Conservation (phyloP, 2,329 filamentous ascomycete species). For the Aspergillus fijiensis region DNA sequence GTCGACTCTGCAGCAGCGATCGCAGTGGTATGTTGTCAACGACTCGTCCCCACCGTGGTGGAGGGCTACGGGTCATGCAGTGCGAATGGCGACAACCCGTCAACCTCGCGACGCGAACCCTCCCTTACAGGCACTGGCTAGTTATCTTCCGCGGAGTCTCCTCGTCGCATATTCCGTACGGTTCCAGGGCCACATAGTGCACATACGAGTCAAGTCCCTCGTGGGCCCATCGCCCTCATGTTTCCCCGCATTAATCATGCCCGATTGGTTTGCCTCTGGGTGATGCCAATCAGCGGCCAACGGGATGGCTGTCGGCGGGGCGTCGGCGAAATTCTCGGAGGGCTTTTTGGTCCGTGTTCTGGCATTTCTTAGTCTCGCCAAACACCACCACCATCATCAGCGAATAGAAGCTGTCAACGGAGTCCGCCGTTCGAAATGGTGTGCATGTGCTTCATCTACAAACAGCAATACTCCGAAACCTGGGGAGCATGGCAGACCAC, state of each 20-base stretch:
- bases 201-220: not conserved
- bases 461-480: not conserved
- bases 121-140: not conserved
- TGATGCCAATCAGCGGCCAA: conserved; percentile 3
- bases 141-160: not conserved
- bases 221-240: not conserved
- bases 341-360: not conserved
- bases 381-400: not conserved
- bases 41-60: not conserved
- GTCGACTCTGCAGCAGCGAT: not conserved
- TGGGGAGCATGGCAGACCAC: not conserved
- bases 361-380: not conserved
- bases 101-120: not conserved
- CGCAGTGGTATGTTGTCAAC: not conserved
- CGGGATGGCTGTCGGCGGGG: conserved; percentile 22
- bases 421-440: not conserved
- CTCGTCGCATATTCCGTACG: not conserved
- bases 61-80: not conserved
- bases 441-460: not conserved
- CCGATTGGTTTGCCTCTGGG: not conserved
- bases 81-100: not conserved
- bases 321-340: conserved; percentile 30
- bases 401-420: not conserved
- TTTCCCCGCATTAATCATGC: conserved; percentile 4
- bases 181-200: not conserved